A percentile compares a stretch with the other conserved stretches of the same genome.
phyloP scores from a whole-genome alignment of 495 filamentous ascomycete species.

The Neurospora sp. region DNA sequence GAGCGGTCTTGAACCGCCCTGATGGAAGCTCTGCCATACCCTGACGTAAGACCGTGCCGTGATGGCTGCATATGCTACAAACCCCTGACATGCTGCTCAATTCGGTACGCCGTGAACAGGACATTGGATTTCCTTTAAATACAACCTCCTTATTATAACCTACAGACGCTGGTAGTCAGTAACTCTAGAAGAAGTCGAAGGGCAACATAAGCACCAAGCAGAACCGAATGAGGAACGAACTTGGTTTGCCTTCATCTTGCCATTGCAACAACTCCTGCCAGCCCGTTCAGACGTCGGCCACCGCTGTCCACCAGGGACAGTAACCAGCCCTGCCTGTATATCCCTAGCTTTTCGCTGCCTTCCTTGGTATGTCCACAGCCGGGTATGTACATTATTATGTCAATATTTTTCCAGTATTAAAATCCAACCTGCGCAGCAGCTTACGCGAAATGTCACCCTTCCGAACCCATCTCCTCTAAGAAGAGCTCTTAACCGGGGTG shows the following conservation, averaged over 20 bases:
- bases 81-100: background rate
- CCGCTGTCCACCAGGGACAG: background rate
- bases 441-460: background rate
- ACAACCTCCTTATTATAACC: background rate
- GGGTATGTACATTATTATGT: background rate
- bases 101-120: background rate
- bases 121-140: background rate
- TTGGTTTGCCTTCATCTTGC: background rate
- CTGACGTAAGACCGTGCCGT: background rate
- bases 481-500: slow-evolving; percentile 30
- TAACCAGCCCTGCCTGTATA: background rate
- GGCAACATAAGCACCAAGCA: background rate
- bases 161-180: background rate
- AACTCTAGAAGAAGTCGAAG: background rate
- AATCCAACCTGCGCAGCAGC: background rate
- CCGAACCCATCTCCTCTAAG: background rate
- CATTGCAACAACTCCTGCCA: background rate
- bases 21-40: background rate
- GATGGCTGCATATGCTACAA: background rate
- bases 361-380: background rate
- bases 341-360: background rate
- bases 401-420: background rate
- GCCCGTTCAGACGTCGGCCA: background rate
- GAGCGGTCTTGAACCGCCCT: background rate
- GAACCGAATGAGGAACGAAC: background rate